Base-by-base conservation (phyloP, 768 basidiomycete genomes). In the Pulveroboletus ravenelii region DNA sequence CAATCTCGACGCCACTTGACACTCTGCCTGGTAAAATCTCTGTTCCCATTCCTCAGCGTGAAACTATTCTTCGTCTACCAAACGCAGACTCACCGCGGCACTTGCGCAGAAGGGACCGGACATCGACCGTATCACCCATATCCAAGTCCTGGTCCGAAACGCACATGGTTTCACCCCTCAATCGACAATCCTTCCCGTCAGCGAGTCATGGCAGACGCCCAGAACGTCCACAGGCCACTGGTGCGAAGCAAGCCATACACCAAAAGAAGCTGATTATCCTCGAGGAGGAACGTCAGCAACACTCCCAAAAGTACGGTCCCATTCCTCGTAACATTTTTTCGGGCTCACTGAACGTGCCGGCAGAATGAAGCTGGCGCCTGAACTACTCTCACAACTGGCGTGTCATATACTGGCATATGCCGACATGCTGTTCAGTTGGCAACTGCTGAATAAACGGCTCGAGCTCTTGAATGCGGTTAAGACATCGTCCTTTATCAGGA, bases 341-440 rank as follows among this genome's bases (percentile, higher is more conserved):
- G 14, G 15, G 45, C 6, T 41, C 32, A 45, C 23, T 51, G 15
- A 45, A 35, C 14, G 29, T 45, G 35, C 29, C 13, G 37, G 36
- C 53, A 58, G 56, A 46, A 44, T 39, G 12, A 56, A 20, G 39
- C 15, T 48, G 53, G 45, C 63, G 39, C 48, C 56, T 41, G 64
- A 57, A 18, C 53, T 70, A 20, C 72, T 80, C 18, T 66, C 71
- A 17, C 78, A 76, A 48, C 54, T 76, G 32, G 62, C 72, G 18
- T 68, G 63, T 8, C 88, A 93, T 63, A 72, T 92, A 18, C 68
- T 81, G 38, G 73, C 75, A 1, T 93, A 93, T 61, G 85, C 87
- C 6, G 88, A 93, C 49, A 70, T 86, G 54, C 71, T 93, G 20
- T 80, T 81, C 55, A 71, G 82, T 39, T 93, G 91, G 92, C 70